phyloP scores from a whole-genome alignment of 768 basidiomycete genomes.

The Tulasnella sp. region DNA sequence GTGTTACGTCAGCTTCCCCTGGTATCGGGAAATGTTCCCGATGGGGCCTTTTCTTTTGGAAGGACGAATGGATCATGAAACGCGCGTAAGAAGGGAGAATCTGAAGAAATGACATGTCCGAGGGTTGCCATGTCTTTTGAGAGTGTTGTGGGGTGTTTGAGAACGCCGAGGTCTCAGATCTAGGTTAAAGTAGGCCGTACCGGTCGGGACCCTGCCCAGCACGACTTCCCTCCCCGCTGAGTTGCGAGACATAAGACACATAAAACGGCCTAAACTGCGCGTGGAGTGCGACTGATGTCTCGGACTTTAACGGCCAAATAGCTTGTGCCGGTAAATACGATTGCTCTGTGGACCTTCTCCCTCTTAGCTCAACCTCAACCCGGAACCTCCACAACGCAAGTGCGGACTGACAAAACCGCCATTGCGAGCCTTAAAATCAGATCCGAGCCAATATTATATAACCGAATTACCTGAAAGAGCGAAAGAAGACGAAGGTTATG shows the following conservation, averaged over 20 bases:
- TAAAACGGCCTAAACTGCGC: too few relatives aligned
- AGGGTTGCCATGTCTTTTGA: background rate
- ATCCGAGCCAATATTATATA: background rate
- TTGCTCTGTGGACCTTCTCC: background rate
- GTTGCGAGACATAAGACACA: background rate
- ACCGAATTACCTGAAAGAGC: background rate
- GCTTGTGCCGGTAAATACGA: too few relatives aligned
- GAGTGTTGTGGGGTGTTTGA: background rate
- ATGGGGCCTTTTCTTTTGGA: background rate
- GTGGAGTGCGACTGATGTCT: too few relatives aligned
- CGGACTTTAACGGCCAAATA: too few relatives aligned
- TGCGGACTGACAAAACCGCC: background rate
- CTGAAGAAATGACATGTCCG: background rate
- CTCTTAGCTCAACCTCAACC: background rate
- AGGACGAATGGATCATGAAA: too few relatives aligned
- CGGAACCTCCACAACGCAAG: background rate
- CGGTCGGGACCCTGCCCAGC: too few relatives aligned
- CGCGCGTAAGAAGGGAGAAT: background rate
- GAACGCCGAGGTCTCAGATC: background rate
- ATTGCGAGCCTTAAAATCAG: background rate
- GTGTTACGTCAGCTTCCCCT: background rate
- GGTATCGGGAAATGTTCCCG: background rate
- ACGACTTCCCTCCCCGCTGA: too few relatives aligned
- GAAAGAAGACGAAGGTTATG: too few relatives aligned
- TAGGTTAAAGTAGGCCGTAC: too few relatives aligned